Percentiles rank a stretch among this genome's conserved stretches.
These are phyloP conservation scores for Cichorium intybus DNA, from an alignment of 140 eudicot species.

Conservation along the genomic window DNA sequence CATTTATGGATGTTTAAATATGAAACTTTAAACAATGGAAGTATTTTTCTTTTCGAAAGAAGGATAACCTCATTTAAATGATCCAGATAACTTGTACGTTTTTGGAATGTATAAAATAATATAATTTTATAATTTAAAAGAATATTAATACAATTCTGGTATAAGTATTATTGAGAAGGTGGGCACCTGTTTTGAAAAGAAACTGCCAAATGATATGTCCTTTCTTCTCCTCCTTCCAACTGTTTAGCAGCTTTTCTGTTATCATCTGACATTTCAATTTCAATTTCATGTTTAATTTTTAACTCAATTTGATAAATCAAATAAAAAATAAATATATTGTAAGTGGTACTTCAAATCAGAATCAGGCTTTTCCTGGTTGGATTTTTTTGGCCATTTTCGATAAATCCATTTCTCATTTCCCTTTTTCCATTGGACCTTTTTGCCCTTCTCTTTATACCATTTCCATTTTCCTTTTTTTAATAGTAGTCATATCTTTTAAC, in stretches of 20 bases:
- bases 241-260: constrained; percentile 56
- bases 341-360: constrained; percentile 38
- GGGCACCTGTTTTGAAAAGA: constrained; percentile 30
- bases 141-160: neutral
- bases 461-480: neutral
- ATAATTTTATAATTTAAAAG: neutral
- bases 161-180: constrained; percentile 20
- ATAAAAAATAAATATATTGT: constrained; percentile 22
- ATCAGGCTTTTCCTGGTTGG: constrained; percentile 33
- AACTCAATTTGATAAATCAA: neutral
- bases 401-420: constrained; percentile 20
- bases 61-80: neutral
- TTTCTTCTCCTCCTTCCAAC: constrained; percentile 43
- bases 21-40: neutral
- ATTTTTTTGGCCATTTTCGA: constrained; percentile 26
- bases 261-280: constrained; percentile 40
- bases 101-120: neutral
- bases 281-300: neutral
- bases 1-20: neutral
- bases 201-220: constrained; percentile 43
- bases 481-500: no score
- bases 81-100: neutral
- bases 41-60: neutral
- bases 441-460: neutral
- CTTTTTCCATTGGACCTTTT: constrained; percentile 8